Evolutionary conservation across 371 early-diverging fungal species (phyloP), one percentile per base, ranked within the genome.

Genomic region (Mortierella sp.): DNA sequence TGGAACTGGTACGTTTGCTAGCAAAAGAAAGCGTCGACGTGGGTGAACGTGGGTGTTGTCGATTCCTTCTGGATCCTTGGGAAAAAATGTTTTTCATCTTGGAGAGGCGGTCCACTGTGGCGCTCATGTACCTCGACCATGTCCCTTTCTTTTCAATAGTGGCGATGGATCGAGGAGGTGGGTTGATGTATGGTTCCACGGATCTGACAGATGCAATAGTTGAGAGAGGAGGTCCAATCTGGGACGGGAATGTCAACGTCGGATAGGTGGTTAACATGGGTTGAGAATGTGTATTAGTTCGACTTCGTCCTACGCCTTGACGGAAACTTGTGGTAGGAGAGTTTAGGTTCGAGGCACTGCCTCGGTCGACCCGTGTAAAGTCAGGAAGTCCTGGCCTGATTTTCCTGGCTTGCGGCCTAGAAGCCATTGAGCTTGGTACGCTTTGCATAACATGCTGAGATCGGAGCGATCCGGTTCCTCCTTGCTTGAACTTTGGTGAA

Each of bases 171-270:
- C 63, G 47, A 19, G 76, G 76, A 7, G 76, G 76, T 9, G 76
- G 76, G 21, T 76, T 76, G 45, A 76, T 62, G 27, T 76, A 76
- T 0, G 66, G 74, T 13, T 73, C 64, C 0, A 67, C 46, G 8
- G 74, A 60, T 18, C 64, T 42, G 0, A 56, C 31, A 0, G 74
- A 73, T 0, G 46, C 54, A 7, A 26, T 60, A 2, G 59, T 46
- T 0, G 70, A 54, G 41, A 67, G 55, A 2, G 46, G 48, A 14
- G 41, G 47, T 0, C 10, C 43, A 12, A n/a, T 8, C 6, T 46
- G 58, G 27, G 27, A 5, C 16, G 41, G 47, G 23, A 16, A 46
- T n/a, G 41, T 48, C 1, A 23, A 21, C 13, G 18, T 38, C 9
- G 53, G 46, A 3, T 14, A 31, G 5, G 26, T 23, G 9, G 45